Evolutionary conservation across 108 stramenopile genomes (phyloP), one percentile per base, ranked within the genome.

Genomic region (Nitzschia palea): DNA sequence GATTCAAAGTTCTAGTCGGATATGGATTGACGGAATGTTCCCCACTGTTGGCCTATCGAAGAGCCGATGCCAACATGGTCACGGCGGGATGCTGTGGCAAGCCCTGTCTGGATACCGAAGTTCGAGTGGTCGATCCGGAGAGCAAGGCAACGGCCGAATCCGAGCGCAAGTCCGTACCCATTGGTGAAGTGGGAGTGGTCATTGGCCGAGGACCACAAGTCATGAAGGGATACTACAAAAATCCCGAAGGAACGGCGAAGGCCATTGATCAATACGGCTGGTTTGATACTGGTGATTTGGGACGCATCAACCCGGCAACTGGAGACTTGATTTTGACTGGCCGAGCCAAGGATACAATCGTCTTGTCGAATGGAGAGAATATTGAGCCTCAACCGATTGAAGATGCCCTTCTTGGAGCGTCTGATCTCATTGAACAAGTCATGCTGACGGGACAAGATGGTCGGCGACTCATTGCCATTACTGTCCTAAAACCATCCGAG

Each of bases 371-470:
- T 75, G 96, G 96, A 17, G 96, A 97, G 65, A 97, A 97, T 63
- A 85, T 97, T 43, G 86, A 86, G 62, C 86, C 88, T 3, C 51
- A 57, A 3, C 80, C 90, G 3, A 73, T 96, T 26, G 95, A 96
- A 70, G 91, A 96, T 76, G 84, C 89, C 43, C 79, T 93, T 53
- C 48, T 93, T 18, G 84, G 89, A 10, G 82, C 71, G 28, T 77
- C 80, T 2, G 56, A 71, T 29, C 61, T 93, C 64, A 68, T 97
- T n/a, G 95, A 96, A 53, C 97, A 97, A 73, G 87, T 97, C 28
- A 95, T 95, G 95, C 69, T 96, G 48, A 81, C 80, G 14, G 97
- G 97, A 32, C 90, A 96, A 57, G 97, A 97, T 62, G 93, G 94
- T 30, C 74, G 91, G 18, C 80, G 63, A 25, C 78, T 97, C 15